These are phyloP conservation scores for Hibiscus syriacus DNA, from an alignment of 345 rosid species.

Conservation along the genomic window DNA sequence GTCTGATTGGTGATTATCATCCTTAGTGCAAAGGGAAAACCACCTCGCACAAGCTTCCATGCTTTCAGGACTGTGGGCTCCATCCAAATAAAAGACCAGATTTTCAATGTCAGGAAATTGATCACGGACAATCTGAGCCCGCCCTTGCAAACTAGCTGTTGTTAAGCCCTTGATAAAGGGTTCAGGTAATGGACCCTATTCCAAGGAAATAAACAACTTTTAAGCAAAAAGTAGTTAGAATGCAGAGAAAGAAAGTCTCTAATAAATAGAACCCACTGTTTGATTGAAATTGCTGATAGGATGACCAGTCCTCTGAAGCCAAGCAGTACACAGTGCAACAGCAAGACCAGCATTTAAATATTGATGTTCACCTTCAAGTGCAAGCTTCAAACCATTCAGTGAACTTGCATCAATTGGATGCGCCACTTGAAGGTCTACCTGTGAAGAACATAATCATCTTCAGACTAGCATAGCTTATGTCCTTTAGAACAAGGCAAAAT, in stretches of 20 bases:
- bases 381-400: slow-evolving; percentile 65
- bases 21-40: slow-evolving; percentile 67
- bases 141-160: slow-evolving; percentile 79
- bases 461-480: slow-evolving; percentile 3
- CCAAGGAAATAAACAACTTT: slow-evolving; percentile 17
- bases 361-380: slow-evolving; percentile 94
- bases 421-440: slow-evolving; percentile 71
- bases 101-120: slow-evolving; percentile 34
- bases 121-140: slow-evolving; percentile 84
- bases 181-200: slow-evolving; percentile 67
- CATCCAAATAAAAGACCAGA: slow-evolving; percentile 80
- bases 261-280: slow-evolving; percentile 32
- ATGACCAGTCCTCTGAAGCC: slow-evolving; percentile 84
- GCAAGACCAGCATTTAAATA: slow-evolving; percentile 89
- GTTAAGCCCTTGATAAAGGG: slow-evolving; percentile 76
- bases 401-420: slow-evolving; percentile 52
- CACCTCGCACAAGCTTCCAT: slow-evolving; percentile 88
- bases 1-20: no score
- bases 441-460: slow-evolving; percentile 16
- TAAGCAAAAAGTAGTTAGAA: not conserved
- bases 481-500: not conserved
- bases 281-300: slow-evolving; percentile 34
- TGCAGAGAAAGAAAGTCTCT: not conserved
- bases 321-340: slow-evolving; percentile 54
- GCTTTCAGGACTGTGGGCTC: slow-evolving; percentile 98